Percentiles rank a stretch among this genome's conserved stretches.
These are phyloP conservation scores for Kwoniella sp. DNA, from an alignment of 768 basidiomycete species.

Conservation along the genomic window DNA sequence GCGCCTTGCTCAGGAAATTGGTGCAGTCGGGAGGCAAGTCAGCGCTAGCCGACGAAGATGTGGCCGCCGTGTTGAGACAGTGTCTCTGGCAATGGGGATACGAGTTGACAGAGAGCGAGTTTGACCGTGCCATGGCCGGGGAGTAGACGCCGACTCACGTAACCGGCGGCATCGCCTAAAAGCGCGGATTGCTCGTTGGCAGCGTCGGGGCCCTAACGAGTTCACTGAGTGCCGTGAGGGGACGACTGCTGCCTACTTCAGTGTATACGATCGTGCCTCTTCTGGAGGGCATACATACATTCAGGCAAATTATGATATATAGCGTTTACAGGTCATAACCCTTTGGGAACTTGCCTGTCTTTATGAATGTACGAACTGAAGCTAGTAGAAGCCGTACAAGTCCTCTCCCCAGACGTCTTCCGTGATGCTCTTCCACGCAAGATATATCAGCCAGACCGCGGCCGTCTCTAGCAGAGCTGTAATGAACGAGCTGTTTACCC, in stretches of 20 bases:
- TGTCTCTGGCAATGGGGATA: constrained; percentile 50
- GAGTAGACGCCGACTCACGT: too few species aligned
- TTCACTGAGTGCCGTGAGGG: too few species aligned
- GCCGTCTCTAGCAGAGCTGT: constrained; percentile 79
- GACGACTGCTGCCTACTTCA: too few species aligned
- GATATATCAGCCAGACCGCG: constrained; percentile 63
- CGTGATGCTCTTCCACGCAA: constrained; percentile 72
- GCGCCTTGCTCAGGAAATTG: constrained; percentile 44
- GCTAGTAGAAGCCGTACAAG: constrained; percentile 10
- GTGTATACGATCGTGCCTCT: too few species aligned
- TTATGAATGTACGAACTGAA: too few species aligned
- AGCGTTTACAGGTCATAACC: too few species aligned
- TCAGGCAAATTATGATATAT: too few species aligned
- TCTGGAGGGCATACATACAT: too few species aligned
- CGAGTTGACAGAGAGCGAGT: constrained; percentile 38
- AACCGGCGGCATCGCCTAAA: too few species aligned
- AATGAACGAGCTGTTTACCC: constrained; percentile 81
- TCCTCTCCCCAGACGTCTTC: constrained; percentile 59
- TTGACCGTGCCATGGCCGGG: constrained; percentile 31
- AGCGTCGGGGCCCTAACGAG: too few species aligned
- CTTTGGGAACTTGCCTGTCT: too few species aligned
- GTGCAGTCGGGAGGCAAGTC: constrained; percentile 20
- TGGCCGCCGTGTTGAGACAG: constrained; percentile 43
- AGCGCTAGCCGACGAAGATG: constrained; percentile 37
- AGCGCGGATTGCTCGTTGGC: too few species aligned